Base-by-base conservation (phyloP, 1,284 basidiomycete genomes). In the Testicularia cyperi region DNA sequence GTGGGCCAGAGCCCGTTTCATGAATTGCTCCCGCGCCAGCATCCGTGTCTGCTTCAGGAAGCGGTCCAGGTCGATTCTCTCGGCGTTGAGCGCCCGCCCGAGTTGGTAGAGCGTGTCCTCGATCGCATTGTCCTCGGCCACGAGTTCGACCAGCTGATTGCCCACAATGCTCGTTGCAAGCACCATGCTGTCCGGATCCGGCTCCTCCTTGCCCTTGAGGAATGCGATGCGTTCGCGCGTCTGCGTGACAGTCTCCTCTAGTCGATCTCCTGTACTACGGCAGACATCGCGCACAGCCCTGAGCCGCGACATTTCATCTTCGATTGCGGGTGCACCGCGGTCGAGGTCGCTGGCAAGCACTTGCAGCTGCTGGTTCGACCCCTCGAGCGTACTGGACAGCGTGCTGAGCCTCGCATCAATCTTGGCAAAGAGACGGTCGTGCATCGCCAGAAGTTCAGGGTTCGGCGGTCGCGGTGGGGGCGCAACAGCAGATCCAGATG, bases 61-160 rank as follows among this genome's bases (percentile, higher is more conserved):
- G 18, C 44, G 43, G 7, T 72, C 74, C 33, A 74, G 40, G 26
- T 69, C 58, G 25, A 75, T 53, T 23, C 61, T 63, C 8, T 94
- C 92, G 32, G 88, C 82, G 72, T 94, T 94, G 58, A 99, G 81
- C 3, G 92, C 94, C 46, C 92, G 84, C 46, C 92, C 90, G 39
- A 99, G 83, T 76, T 98, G 92, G 79, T 97, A 98, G 52, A 97
- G 87, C 20, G 94, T 94, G 78, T 98, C 95, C 77, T 96, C 92
- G 68, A 98, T 90, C 0, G 94, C 92, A 68, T 92, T 92, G 77
- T 98, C 95, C 77, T 98, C 95, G n/a, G 95, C 92, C 6, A 96
- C 86, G 18, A 98, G 82, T 74, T 95, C 90, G 62, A 97, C 85
- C 19, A 98, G 80, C 56, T 76, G 74, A 26, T 69, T 68, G 5